Evolutionary conservation across 805 yeast genomes (phyloP).

Genomic region (Cyberlindnera xishuangbannaensis): DNA sequence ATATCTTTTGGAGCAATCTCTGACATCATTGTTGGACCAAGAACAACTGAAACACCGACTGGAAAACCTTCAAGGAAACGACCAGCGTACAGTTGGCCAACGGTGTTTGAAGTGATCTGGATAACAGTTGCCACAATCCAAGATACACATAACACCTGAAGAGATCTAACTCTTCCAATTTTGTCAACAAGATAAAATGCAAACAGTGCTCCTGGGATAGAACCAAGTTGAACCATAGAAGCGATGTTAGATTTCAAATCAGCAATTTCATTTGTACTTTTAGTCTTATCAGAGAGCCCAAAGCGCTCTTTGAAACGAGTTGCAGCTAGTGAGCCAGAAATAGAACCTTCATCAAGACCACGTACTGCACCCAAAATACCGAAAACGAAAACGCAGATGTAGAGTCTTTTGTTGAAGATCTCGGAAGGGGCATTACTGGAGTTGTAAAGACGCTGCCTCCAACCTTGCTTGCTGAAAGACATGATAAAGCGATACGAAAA

Average conservation of each 20-base stretch:
- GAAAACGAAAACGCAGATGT: constrained; percentile 39
- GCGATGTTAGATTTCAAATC: constrained; percentile 45
- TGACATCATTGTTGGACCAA: constrained; percentile 48
- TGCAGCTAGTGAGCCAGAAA: constrained; percentile 41
- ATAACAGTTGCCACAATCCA: constrained; percentile 42
- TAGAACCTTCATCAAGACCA: constrained; percentile 52
- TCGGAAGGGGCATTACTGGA: constrained; percentile 31
- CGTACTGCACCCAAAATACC: constrained; percentile 53
- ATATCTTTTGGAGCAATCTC: constrained; percentile 49
- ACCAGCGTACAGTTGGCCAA: constrained; percentile 51
- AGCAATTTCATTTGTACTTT: constrained; percentile 32
- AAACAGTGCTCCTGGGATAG: constrained; percentile 45
- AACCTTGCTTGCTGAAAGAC: not conserved
- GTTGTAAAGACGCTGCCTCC: constrained; percentile 9
- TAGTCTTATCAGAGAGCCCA: constrained; percentile 37
- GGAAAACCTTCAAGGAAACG: constrained; percentile 49
- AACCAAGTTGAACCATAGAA: constrained; percentile 53
- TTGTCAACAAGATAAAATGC: constrained; percentile 42
- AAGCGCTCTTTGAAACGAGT: constrained; percentile 35
- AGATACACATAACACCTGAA: constrained; percentile 35
- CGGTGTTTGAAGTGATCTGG: constrained; percentile 37
- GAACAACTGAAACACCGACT: constrained; percentile 48
- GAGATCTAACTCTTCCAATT: constrained; percentile 44
- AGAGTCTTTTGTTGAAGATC: constrained; percentile 41
- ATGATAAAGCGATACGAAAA: no score